A percentile compares a stretch with the other conserved stretches of the same genome.
These are phyloP conservation scores for Cladosporium oxysporum DNA, from an alignment of 2,329 filamentous ascomycete species.

Conservation along the genomic window DNA sequence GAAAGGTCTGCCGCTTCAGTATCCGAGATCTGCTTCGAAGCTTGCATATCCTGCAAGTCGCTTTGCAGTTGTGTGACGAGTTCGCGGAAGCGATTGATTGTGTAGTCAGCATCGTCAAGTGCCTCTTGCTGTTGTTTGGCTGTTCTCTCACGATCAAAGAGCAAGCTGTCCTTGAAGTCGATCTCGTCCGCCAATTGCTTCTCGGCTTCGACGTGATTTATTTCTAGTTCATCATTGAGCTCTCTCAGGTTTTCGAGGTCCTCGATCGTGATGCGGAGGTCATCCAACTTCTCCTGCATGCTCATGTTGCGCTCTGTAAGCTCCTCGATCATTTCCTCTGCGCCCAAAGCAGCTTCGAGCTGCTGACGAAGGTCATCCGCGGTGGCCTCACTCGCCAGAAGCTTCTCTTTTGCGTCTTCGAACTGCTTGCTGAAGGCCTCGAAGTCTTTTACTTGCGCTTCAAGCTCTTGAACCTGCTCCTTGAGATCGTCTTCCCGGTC, in stretches of 20 bases:
- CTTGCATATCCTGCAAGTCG: constrained; percentile 88
- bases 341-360: constrained; percentile 81
- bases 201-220: constrained; percentile 88
- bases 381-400: constrained; percentile 70
- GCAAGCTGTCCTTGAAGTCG: constrained; percentile 80
- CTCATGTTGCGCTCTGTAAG: constrained; percentile 84
- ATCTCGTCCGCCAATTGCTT: constrained; percentile 94
- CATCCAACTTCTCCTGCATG: constrained; percentile 78
- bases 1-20: constrained; percentile 89
- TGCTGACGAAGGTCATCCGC: constrained; percentile 88
- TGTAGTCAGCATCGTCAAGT: constrained; percentile 87
- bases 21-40: constrained; percentile 89
- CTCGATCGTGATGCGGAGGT: constrained; percentile 77
- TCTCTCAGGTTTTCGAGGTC: constrained; percentile 89
- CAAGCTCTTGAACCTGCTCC: constrained; percentile 54
- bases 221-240: constrained; percentile 89
- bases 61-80: constrained; percentile 81
- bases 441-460: constrained; percentile 46
- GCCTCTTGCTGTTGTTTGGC: constrained; percentile 74
- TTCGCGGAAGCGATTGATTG: constrained; percentile 82
- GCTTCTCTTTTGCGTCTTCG: constrained; percentile 68
- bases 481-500: constrained; percentile 80
- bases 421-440: constrained; percentile 59
- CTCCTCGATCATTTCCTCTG: constrained; percentile 92
- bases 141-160: constrained; percentile 77